phyloP scores from a whole-genome alignment of 2,329 filamentous ascomycete species.

The Penicillium verrucosum region DNA sequence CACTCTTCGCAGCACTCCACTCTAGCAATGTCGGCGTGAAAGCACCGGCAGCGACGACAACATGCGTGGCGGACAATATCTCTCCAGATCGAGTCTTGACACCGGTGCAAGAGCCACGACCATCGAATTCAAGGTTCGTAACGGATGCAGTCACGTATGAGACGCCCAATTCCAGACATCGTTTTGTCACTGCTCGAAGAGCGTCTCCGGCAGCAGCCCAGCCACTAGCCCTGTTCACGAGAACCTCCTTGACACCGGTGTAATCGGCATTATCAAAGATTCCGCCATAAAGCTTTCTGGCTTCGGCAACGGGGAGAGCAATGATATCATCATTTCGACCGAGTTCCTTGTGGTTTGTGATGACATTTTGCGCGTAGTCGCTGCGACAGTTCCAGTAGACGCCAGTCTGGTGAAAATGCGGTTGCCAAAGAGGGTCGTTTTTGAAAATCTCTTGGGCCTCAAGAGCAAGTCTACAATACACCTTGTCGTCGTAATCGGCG shows the following conservation, averaged over 20 bases:
- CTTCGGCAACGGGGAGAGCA: slow-evolving; percentile 51
- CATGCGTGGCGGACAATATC: slow-evolving; percentile 26
- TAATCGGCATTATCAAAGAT: slow-evolving; percentile 62
- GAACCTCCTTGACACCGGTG: slow-evolving; percentile 53
- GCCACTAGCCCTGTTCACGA: slow-evolving; percentile 60
- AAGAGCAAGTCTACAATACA: slow-evolving; percentile 27
- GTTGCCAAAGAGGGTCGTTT: slow-evolving; percentile 34
- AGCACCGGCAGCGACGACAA: slow-evolving; percentile 32
- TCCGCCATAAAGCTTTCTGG: slow-evolving; percentile 55
- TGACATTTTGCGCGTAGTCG: slow-evolving; percentile 49
- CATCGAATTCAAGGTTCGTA: slow-evolving; percentile 46
- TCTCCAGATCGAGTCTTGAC: slow-evolving; percentile 25
- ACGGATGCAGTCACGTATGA: slow-evolving; percentile 52
- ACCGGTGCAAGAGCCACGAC: slow-evolving; percentile 40
- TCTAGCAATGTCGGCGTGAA: slow-evolving; percentile 40
- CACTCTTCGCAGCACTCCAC: slow-evolving; percentile 44
- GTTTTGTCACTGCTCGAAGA: slow-evolving; percentile 53
- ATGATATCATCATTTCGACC: slow-evolving; percentile 47
- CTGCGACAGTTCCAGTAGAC: slow-evolving; percentile 49
- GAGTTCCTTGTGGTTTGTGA: slow-evolving; percentile 51
- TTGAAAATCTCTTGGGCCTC: slow-evolving; percentile 34
- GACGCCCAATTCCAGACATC: slow-evolving; percentile 55
- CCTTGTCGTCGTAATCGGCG: slow-evolving; percentile 30
- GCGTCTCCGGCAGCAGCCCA: slow-evolving; percentile 63
- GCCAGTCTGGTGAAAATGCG: slow-evolving; percentile 51